These are phyloP conservation scores for Cercospora sesami DNA, from an alignment of 2,329 filamentous ascomycete genomes.

Conservation along the genomic window DNA sequence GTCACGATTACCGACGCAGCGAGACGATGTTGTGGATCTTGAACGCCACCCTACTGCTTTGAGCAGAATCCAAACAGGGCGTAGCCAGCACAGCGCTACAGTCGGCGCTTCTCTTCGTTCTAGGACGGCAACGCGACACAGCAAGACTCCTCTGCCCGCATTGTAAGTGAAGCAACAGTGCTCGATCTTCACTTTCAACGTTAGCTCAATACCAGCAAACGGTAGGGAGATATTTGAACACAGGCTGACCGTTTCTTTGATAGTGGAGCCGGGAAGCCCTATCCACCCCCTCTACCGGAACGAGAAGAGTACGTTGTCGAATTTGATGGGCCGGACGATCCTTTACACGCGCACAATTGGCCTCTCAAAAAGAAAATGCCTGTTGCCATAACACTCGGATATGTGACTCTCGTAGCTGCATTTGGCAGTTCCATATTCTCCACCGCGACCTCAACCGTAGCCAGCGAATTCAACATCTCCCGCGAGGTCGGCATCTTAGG, in stretches of 20 bases:
- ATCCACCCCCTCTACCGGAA: constrained; percentile 66
- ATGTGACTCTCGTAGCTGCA: constrained; percentile 69
- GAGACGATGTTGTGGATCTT: constrained; percentile 54
- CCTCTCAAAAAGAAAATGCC: constrained; percentile 68
- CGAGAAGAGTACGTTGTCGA: constrained; percentile 75
- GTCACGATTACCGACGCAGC: constrained; percentile 62
- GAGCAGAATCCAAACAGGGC: constrained; percentile 68
- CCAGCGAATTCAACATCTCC: constrained; percentile 46
- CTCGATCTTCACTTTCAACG: neutral
- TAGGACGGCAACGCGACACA: constrained; percentile 35
- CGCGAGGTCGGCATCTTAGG: constrained; percentile 42
- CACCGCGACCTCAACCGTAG: constrained; percentile 47
- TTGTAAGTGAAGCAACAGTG: constrained; percentile 45
- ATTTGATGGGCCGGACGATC: constrained; percentile 81
- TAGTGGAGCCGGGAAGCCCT: constrained; percentile 68
- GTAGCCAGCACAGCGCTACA: constrained; percentile 69
- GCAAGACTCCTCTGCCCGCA: constrained; percentile 58
- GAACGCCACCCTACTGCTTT: constrained; percentile 71
- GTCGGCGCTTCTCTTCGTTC: constrained; percentile 58
- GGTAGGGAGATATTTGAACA: neutral
- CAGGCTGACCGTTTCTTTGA: neutral
- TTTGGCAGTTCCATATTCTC: constrained; percentile 53
- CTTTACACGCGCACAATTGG: constrained; percentile 82
- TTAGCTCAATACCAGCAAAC: neutral
- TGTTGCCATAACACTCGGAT: constrained; percentile 69